These are phyloP conservation scores for Lachnellula suecica DNA, from an alignment of 2,329 filamentous ascomycete species.

Conservation along the genomic window DNA sequence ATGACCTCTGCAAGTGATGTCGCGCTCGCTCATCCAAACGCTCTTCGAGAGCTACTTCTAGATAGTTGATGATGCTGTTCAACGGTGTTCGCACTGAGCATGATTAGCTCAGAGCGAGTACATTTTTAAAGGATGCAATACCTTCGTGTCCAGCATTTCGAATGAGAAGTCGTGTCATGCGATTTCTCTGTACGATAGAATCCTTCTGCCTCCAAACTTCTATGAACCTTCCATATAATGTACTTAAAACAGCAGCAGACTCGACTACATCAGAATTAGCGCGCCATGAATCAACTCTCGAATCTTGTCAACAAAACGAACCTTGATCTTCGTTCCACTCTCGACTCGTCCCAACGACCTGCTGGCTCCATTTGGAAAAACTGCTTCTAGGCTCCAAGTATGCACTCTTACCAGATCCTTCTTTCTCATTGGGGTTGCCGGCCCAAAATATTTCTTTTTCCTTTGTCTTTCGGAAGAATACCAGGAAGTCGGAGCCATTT, in stretches of 20 bases:
- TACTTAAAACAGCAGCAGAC: conserved; percentile 20
- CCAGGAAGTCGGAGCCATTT: conserved; percentile 20
- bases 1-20: conserved; percentile 79
- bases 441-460: conserved; percentile 22
- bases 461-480: conserved; percentile 23
- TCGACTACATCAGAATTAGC: conserved; percentile 14
- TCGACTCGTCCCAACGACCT: conserved; percentile 20
- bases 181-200: conserved; percentile 20
- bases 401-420: conserved; percentile 6
- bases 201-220: conserved; percentile 24
- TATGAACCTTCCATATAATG: conserved; percentile 23
- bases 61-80: conserved; percentile 90
- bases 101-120: neutral
- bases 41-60: conserved; percentile 84
- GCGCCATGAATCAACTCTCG: neutral
- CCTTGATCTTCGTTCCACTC: conserved; percentile 25
- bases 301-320: neutral
- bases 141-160: conserved; percentile 79
- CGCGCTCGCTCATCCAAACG: conserved; percentile 74
- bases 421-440: conserved; percentile 24
- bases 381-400: conserved; percentile 22
- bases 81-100: conserved; percentile 64
- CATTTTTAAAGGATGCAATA: neutral
- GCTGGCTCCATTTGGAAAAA: conserved; percentile 22
- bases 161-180: conserved; percentile 20